Percentiles rank a stretch among this genome's conserved stretches.
phyloP scores from a whole-genome alignment of 495 filamentous ascomycete genomes.

The Aspergillus conjunctus region DNA sequence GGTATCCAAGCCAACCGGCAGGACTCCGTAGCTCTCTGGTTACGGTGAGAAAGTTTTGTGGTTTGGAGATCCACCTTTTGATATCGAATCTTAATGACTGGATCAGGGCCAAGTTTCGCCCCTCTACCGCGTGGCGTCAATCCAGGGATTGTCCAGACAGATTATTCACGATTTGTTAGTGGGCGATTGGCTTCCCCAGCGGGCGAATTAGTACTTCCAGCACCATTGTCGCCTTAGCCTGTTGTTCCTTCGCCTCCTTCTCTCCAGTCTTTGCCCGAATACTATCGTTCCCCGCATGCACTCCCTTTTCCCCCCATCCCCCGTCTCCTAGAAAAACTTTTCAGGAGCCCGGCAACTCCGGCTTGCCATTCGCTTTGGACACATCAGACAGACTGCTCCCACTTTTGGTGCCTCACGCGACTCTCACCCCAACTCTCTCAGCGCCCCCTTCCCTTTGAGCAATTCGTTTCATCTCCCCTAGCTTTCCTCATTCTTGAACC shows the following conservation, averaged over 20 bases:
- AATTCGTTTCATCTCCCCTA: constrained; percentile 11
- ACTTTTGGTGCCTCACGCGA: constrained; percentile 10
- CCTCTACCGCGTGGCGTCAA: not conserved
- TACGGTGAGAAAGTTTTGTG: too few species aligned
- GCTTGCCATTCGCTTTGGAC: constrained; percentile 2
- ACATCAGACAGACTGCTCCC: not conserved
- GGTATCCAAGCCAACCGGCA: not conserved
- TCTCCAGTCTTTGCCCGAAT: not conserved
- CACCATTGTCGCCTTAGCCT: not conserved
- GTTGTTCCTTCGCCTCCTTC: constrained; percentile 20
- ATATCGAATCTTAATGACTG: too few species aligned
- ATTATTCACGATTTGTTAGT: not conserved
- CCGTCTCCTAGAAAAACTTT: constrained; percentile 1
- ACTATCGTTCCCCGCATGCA: constrained; percentile 18
- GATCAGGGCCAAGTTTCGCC: not conserved
- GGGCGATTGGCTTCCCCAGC: not conserved
- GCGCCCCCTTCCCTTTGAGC: not conserved
- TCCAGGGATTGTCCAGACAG: not conserved
- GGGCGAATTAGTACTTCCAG: not conserved
- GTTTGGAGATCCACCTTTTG: too few species aligned
- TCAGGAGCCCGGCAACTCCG: not conserved
- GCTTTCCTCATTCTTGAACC: constrained; percentile 13
- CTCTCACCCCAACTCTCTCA: not conserved
- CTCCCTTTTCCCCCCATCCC: not conserved
- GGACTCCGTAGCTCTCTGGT: too few species aligned